Conservation (phyloP, 768 basidiomycete genomes). For the Naganishia vishniacii region DNA sequence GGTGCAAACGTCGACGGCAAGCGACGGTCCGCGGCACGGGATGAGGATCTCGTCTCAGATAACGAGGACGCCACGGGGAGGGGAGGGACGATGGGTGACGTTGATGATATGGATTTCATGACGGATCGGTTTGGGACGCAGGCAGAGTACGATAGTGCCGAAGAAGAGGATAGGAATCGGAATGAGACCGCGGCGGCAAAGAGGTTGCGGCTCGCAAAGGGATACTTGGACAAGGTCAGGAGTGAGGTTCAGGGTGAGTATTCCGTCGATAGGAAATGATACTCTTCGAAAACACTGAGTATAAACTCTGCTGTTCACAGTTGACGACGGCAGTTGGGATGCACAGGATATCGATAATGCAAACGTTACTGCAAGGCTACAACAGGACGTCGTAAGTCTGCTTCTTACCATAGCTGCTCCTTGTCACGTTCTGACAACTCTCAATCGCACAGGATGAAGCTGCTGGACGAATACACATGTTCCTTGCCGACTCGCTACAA, state of each 20-base stretch:
- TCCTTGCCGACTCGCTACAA: constrained; percentile 26
- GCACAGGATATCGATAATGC: constrained; percentile 94
- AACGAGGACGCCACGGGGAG: constrained; percentile 37
- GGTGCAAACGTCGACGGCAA: constrained; percentile 37
- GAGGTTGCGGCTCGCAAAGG: constrained; percentile 76
- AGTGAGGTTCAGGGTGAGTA: constrained; percentile 58
- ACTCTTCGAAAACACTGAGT: too few relatives aligned
- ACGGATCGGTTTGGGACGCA: constrained; percentile 47
- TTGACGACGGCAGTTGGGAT: constrained; percentile 84
- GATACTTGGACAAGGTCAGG: constrained; percentile 82
- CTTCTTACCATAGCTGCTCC: neutral
- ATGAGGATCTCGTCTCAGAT: constrained; percentile 34
- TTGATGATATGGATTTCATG: constrained; percentile 71
- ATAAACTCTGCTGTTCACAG: too few relatives aligned
- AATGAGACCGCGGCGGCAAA: constrained; percentile 52
- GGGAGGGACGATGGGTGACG: constrained; percentile 32
- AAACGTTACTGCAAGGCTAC: constrained; percentile 78
- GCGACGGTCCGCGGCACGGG: constrained; percentile 19
- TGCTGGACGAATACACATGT: constrained; percentile 36
- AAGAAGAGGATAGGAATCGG: constrained; percentile 26
- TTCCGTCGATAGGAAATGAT: neutral
- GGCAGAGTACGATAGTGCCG: constrained; percentile 28
- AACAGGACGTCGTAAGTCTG: constrained; percentile 72
- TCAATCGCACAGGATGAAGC: constrained; percentile 30
- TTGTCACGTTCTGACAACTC: neutral